A percentile compares a stretch with the other conserved stretches of the same genome.
Evolutionary conservation across 805 yeast species (phyloP).

Genomic region (Myxozyma mucilagina): DNA sequence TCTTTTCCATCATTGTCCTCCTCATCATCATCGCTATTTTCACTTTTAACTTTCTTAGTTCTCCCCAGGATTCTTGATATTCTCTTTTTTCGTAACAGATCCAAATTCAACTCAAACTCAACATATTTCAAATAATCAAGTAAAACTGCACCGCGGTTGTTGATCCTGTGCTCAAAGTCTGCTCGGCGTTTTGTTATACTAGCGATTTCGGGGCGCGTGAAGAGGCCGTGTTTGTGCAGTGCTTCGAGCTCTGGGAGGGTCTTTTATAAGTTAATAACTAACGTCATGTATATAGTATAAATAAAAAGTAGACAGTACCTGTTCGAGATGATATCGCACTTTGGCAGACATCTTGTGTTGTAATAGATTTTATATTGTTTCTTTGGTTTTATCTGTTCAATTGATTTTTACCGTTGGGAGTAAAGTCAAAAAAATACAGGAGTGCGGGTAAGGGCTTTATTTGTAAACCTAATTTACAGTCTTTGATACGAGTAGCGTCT

Average conservation of each 20-base stretch:
- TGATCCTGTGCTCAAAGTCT: conserved; percentile 88
- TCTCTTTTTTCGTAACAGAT: conserved; percentile 72
- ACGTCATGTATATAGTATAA: background rate
- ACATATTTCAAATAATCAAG: conserved; percentile 77
- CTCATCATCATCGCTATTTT: conserved; percentile 46
- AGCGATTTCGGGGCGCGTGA: conserved; percentile 73
- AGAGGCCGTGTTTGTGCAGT: conserved; percentile 73
- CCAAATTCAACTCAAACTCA: conserved; percentile 77
- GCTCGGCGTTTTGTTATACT: conserved; percentile 89
- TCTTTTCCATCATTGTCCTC: conserved; percentile 48
- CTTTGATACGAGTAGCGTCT: too few relatives aligned
- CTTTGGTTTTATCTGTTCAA: background rate
- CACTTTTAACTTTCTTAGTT: conserved; percentile 36
- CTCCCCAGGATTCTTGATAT: conserved; percentile 55
- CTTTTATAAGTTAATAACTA: conserved; percentile 37
- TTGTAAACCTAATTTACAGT: too few relatives aligned
- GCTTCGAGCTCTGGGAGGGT: conserved; percentile 93
- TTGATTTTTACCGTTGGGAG: background rate
- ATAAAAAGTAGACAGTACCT: conserved; percentile 32
- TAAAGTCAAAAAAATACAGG: background rate
- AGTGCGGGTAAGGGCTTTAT: background rate
- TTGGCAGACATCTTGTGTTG: conserved; percentile 51
- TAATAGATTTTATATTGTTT: background rate
- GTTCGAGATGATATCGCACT: conserved; percentile 58
- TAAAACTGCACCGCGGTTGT: conserved; percentile 77